Evolutionary conservation across 306 rosid species (phyloP), one percentile per base, ranked within the genome.

Genomic region (Benincasa hispida): DNA sequence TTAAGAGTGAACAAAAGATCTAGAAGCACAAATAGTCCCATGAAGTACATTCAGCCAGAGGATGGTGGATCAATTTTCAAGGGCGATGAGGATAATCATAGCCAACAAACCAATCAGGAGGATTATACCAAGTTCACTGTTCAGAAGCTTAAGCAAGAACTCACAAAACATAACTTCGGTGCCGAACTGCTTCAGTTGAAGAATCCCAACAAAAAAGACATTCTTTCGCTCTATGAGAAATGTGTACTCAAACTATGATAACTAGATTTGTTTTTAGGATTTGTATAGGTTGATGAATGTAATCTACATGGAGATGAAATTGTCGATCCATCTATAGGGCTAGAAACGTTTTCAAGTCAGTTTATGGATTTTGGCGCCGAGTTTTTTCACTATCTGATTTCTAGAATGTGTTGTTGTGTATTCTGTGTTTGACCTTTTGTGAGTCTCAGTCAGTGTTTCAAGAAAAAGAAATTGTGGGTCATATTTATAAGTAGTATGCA

Each of bases 61-160:
- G 99, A 90, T n/a, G 99, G 99, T 2, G 97, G 97, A 67, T 94
- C 99, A 0, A 61, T 80, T 81, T 94, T 85, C 76, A 84, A 74
- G 78, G 97, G 92, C n/a, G 85, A 84, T 5, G 96, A 89, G 34
- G 96, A 91, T n/a, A 85, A 80, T 69, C 82, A 79, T n/a, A 88
- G 99, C 72, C 95, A 86, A 84, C 92, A 84, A 72, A 78, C 85
- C 13, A 88, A 82, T 39, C 82, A 84, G 74, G 97, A 89, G 67
- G 98, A 95, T 47, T 87, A 90, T 73, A 95, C 79, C 14, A 95
- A 83, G 85, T 90, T 95, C 82, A 95, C 99, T 0, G n/a, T 92
- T 11, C 89, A 78, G 83, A 89, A 86, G 81, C 95, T 95, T 19
- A 95, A 90, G 89, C 98, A 90, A 79, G 99, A 95, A 76, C 92